Evolutionary conservation across 179 eudicot genomes (phyloP).

Genomic region (Heliamphora ciliata): DNA sequence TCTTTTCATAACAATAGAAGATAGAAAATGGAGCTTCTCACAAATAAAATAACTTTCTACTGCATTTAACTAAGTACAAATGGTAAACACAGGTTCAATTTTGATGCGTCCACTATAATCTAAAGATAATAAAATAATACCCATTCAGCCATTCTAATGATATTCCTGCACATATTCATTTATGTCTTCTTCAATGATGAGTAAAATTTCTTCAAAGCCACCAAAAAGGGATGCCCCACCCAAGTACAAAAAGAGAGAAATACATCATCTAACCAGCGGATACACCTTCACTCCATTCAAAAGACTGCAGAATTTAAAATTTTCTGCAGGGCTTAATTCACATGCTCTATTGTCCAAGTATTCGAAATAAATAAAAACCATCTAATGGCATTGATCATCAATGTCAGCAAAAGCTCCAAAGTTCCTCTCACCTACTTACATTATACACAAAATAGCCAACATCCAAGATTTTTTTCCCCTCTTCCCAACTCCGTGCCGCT

Average conservation of each 20-base stretch:
- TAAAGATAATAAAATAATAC: too few relatives aligned
- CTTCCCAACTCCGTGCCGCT: background rate
- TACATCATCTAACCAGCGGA: background rate
- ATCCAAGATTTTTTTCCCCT: background rate
- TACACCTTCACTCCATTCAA: constrained; percentile 7
- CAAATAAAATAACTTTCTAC: too few relatives aligned
- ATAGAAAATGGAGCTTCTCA: too few relatives aligned
- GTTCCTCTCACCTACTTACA: background rate
- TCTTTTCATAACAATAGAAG: too few relatives aligned
- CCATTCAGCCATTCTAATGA: too few relatives aligned
- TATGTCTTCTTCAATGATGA: too few relatives aligned
- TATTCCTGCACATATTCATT: too few relatives aligned
- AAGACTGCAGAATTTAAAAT: background rate
- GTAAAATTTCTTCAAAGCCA: too few relatives aligned
- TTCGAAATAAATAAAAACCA: background rate
- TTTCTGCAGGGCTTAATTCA: background rate
- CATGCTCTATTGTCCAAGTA: background rate
- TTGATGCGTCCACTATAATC: too few relatives aligned
- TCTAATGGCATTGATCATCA: background rate
- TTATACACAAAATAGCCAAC: background rate
- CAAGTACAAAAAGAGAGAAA: background rate
- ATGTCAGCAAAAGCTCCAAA: background rate
- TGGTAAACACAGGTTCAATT: too few relatives aligned
- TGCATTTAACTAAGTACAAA: too few relatives aligned
- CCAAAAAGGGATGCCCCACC: background rate